Evolutionary conservation across 2,329 filamentous ascomycete species (phyloP).

Genomic region (Cladosporium colombiae): DNA sequence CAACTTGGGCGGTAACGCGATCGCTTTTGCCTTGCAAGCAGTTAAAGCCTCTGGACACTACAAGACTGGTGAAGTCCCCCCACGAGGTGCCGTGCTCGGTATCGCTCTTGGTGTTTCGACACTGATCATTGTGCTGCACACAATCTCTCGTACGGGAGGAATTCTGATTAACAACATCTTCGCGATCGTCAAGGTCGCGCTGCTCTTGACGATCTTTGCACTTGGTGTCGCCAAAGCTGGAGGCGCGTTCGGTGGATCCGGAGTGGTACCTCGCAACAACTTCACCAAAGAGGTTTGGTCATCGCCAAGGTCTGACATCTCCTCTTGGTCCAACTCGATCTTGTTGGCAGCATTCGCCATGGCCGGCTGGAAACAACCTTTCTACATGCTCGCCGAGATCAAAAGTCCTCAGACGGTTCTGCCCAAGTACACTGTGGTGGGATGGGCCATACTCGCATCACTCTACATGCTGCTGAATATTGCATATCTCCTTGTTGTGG

Average conservation of each 20-base stretch:
- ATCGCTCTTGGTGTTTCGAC: conserved; percentile 53
- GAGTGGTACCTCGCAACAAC: conserved; percentile 22
- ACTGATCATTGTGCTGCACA: neutral
- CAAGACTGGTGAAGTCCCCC: conserved; percentile 21
- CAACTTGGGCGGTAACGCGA: conserved; percentile 53
- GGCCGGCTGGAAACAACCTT: conserved; percentile 48
- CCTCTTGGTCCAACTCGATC: conserved; percentile 44
- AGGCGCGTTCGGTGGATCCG: conserved; percentile 26
- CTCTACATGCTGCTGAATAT: conserved; percentile 35
- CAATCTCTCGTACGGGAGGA: neutral
- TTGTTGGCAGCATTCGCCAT: conserved; percentile 47
- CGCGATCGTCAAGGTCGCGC: conserved; percentile 51
- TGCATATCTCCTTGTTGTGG: conserved; percentile 39
- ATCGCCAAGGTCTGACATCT: neutral
- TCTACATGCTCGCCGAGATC: conserved; percentile 48
- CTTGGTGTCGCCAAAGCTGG: conserved; percentile 36
- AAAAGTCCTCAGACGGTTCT: conserved; percentile 42
- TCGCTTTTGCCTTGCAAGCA: conserved; percentile 49
- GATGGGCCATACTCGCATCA: conserved; percentile 34
- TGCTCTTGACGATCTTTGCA: conserved; percentile 51
- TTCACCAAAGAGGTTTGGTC: neutral
- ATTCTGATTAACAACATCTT: conserved; percentile 51
- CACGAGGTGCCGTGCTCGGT: conserved; percentile 43
- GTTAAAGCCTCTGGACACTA: conserved; percentile 38
- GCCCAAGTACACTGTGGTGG: conserved; percentile 38